Conservation (phyloP, 2,329 filamentous ascomycete species). For the Xylariaceae sp. region DNA sequence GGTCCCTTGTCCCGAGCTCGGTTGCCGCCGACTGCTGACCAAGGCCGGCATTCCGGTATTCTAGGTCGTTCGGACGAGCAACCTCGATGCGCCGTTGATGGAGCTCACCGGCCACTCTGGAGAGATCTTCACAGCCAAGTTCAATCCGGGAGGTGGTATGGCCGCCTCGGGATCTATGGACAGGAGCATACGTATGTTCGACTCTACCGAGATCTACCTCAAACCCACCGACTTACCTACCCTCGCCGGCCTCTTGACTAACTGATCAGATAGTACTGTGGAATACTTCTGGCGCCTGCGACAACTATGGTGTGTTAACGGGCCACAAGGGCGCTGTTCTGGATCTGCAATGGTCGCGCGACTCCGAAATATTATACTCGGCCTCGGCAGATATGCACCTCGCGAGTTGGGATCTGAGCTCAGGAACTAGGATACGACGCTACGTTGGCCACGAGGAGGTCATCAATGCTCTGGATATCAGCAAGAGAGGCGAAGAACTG, state of each 20-base stretch:
- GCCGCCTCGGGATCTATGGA: conserved; percentile 97
- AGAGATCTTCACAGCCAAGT: conserved; percentile 85
- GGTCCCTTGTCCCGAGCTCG: conserved; percentile 15
- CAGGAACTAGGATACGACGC: conserved; percentile 82
- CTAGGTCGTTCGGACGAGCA: conserved; percentile 72
- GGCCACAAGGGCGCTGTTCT: conserved; percentile 88
- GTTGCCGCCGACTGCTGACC: background rate
- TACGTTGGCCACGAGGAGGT: conserved; percentile 92
- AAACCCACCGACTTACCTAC: background rate
- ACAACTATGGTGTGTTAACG: conserved; percentile 83
- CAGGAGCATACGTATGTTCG: conserved; percentile 67
- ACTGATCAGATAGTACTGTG: conserved; percentile 89
- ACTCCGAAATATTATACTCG: conserved; percentile 83
- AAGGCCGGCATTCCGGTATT: background rate
- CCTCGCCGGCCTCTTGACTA: too few relatives aligned
- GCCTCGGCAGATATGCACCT: conserved; percentile 90
- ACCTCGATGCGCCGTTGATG: conserved; percentile 86
- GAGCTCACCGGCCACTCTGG: conserved; percentile 76
- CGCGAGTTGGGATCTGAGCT: conserved; percentile 91
- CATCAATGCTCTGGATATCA: conserved; percentile 87
- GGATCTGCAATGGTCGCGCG: conserved; percentile 93
- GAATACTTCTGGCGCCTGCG: conserved; percentile 85
- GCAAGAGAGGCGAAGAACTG: conserved; percentile 81
- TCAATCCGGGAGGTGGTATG: conserved; percentile 78
- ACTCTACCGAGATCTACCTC: background rate